phyloP scores from a whole-genome alignment of 192 early-diverging fungal genomes.

The Piromyces finnis region DNA sequence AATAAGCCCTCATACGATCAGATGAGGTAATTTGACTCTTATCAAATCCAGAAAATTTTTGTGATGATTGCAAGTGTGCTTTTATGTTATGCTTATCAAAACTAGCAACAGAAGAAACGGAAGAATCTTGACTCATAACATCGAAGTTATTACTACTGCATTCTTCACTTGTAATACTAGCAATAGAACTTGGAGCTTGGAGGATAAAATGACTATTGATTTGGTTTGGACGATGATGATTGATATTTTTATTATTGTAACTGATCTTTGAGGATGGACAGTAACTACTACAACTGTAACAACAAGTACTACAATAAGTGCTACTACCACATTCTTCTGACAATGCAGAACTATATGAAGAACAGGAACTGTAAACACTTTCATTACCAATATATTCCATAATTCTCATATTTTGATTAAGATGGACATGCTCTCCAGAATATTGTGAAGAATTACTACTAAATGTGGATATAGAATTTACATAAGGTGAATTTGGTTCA shows the following conservation, averaged over 20 bases:
- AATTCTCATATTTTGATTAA: background rate
- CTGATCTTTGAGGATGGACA: background rate
- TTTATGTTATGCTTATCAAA: background rate
- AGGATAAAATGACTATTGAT: background rate
- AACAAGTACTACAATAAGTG: background rate
- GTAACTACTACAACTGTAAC: background rate
- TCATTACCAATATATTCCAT: background rate
- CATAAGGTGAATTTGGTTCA: background rate
- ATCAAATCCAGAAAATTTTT: background rate
- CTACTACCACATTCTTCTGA: background rate
- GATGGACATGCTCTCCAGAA: background rate
- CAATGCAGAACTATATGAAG: background rate
- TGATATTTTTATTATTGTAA: background rate
- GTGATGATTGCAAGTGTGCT: background rate
- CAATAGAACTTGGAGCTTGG: background rate
- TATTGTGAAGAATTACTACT: background rate
- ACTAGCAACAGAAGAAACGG: background rate
- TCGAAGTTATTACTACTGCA: background rate
- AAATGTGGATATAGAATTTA: background rate
- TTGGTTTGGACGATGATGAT: background rate
- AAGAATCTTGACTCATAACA: background rate
- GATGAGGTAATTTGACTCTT: background rate
- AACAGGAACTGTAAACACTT: background rate
- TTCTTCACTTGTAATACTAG: background rate
- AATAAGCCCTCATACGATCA: background rate